Evolutionary conservation across 2,329 filamentous ascomycete genomes (phyloP), one percentile per base, ranked within the genome.

Genomic region (Tolypocladium tropicale): DNA sequence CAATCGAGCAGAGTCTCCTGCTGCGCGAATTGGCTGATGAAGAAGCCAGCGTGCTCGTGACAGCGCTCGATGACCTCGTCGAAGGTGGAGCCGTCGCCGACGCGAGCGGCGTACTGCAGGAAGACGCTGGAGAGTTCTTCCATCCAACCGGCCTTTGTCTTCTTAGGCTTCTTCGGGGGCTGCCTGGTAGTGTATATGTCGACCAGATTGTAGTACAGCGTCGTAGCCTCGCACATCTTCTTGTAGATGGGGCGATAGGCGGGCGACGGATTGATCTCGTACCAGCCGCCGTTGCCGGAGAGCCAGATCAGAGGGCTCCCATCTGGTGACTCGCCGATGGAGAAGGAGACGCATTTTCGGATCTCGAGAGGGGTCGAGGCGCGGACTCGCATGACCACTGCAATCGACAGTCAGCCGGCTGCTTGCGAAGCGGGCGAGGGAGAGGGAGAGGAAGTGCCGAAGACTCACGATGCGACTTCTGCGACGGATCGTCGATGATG

Each of bases 231-330:
- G 53, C 79, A 76, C 76, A 88, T 87, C 52, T 77, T 74, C 33
- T 78, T 70, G 67, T 80, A 85, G 32, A 82, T 81, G 6, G 70
- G 62, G 53, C 72, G 70, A 66, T 89, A 91, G 2, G 71, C 67
- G 11, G 73, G 64, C n/a, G 79, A 73, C 1, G 88, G 85, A 34
- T 74, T 74, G 46, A 90, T 77, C 64, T 85, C 80, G 65, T 83
- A 89, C 85, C 86, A 90, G 49, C 85, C 86, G 14, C 83, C 79
- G 55, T 74, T 64, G 37, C 68, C 69, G 1, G 64, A 62, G 1
- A 85, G 83, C 87, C 87, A 90, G 33, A 88, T 73, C n/a, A 80
- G 74, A 4, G 81, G 76, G 21, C 76, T 73, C 0, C 76, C 77
- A 53, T 80, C 77, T 16, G 73, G 66, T 30, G 72, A 71, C 48